Evolutionary conservation across 192 early-diverging fungal genomes (phyloP), one percentile per base, ranked within the genome.

Genomic region (Backusella circina): DNA sequence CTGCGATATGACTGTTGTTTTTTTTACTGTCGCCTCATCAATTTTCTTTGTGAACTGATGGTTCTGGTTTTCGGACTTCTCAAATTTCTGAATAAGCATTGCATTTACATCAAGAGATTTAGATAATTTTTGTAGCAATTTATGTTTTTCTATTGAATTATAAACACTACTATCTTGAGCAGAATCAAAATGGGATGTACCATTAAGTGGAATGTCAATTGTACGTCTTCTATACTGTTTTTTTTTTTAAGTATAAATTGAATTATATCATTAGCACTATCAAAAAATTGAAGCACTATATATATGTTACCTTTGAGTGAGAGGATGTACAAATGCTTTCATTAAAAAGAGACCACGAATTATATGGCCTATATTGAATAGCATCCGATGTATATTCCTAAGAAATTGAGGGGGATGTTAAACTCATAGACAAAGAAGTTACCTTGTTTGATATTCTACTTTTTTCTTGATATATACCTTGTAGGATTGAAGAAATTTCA

Each of bases 31-130:
- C 2, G 50, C 9, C 15, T 73, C 70, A 10, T 31, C 39, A 7
- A 65, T 39, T 51, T 74, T 65, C 67, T 64, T 36, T 21, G 71
- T 57, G 2, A 75, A 37, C 23, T 37, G 32, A 36, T 73, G 74
- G 7, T 18, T 13, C n/a, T 54, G 32, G 1, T 35, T 39, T 61
- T 76, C 75, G 5, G 68, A 23, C 32, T 71, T 37, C 28, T 76
- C 65, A 10, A 68, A n/a, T 54, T 76, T 39, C 23, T 37, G 26
- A 15, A 54, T 50, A 26, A 75, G 32, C 38, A 31, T 64, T 3
- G 47, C 12, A 57, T 72, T 54, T 31, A 18, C 21, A 15, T 72
- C 71, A 18, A 72, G 26, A 2, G 26, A 21, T 13, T 30, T 32
- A 16, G 39, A 47, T 47, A 70, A 44, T 16, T n/a, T 70, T 31